Percentiles rank a stretch among this genome's conserved stretches.
These are phyloP conservation scores for Marvania coccoides DNA, from an alignment of 139 green algal species.

Conservation along the genomic window DNA sequence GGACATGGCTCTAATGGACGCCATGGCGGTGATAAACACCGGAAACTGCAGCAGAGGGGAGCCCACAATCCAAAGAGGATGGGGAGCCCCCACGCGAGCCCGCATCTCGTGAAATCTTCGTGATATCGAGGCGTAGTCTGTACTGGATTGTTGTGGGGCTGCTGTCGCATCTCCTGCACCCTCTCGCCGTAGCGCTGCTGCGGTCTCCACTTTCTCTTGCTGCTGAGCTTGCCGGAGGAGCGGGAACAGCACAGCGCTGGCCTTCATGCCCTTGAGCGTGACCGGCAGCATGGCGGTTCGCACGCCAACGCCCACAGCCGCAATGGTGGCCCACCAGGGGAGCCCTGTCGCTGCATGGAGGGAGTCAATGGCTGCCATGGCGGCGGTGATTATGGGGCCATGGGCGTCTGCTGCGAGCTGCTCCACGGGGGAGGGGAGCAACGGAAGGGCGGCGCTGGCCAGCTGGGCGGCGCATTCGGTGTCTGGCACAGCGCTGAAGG, in stretches of 20 bases:
- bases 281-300: conserved; percentile 35
- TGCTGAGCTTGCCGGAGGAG: conserved; percentile 15
- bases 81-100: conserved; percentile 29
- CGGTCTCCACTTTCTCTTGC: background rate
- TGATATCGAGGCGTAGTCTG: background rate
- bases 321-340: conserved; percentile 55
- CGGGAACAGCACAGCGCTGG: conserved; percentile 3
- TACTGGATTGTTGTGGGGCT: background rate
- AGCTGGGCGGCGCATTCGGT: no score
- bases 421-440: background rate
- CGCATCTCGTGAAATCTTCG: conserved; percentile 25
- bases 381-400: background rate
- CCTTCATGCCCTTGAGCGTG: conserved; percentile 25
- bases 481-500: no score
- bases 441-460: no score
- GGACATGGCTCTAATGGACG: conserved; percentile 55
- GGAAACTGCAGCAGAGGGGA: conserved; percentile 57
- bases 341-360: conserved; percentile 43
- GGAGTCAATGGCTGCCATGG: conserved; percentile 26
- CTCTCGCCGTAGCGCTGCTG: background rate
- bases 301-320: conserved; percentile 15
- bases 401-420: background rate
- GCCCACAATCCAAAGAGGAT: conserved; percentile 60
- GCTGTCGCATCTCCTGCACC: background rate
- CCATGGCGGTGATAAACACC: conserved; percentile 49